Percentiles rank a stretch among this genome's conserved stretches.
Conservation (phyloP, 345 rosid species). For the Arabis hirsuta region DNA sequence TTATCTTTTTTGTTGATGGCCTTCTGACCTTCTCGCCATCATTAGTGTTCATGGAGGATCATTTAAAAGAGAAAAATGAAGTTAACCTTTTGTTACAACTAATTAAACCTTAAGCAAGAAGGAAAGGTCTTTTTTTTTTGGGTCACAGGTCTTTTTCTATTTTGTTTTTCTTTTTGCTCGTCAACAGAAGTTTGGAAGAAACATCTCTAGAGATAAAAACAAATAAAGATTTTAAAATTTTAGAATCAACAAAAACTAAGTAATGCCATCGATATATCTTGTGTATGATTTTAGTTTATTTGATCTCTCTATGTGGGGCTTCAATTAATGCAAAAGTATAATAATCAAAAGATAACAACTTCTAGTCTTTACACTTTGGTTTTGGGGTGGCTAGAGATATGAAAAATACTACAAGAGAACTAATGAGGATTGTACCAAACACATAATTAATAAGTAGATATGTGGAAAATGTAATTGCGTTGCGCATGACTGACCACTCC, state of each 20-base stretch:
- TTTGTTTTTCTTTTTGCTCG: not conserved
- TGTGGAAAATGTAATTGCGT: conserved; percentile 36
- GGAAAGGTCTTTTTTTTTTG: not conserved
- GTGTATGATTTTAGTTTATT: not conserved
- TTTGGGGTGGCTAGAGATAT: conserved; percentile 5
- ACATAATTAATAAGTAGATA: conserved; percentile 32
- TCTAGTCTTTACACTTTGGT: not conserved
- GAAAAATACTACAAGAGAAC: not conserved
- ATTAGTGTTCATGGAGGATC: conserved; percentile 26
- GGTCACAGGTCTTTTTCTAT: not conserved
- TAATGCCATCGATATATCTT: not conserved
- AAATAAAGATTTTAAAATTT: too few species aligned
- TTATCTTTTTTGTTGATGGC: not conserved
- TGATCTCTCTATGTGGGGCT: not conserved
- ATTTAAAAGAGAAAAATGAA: not conserved
- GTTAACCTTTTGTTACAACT: conserved; percentile 3
- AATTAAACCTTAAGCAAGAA: conserved; percentile 19
- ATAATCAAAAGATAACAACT: conserved; percentile 13
- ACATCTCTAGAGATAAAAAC: not conserved
- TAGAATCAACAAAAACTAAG: too few species aligned
- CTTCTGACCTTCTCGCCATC: conserved; percentile 29
- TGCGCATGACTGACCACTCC: conserved; percentile 43
- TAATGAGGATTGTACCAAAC: conserved; percentile 24
- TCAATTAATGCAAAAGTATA: conserved; percentile 9
- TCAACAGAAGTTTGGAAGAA: not conserved